Percentiles rank a stretch among this genome's conserved stretches.
Conservation (phyloP, 352 stramenopile species). For the Phytophthora capsici region DNA sequence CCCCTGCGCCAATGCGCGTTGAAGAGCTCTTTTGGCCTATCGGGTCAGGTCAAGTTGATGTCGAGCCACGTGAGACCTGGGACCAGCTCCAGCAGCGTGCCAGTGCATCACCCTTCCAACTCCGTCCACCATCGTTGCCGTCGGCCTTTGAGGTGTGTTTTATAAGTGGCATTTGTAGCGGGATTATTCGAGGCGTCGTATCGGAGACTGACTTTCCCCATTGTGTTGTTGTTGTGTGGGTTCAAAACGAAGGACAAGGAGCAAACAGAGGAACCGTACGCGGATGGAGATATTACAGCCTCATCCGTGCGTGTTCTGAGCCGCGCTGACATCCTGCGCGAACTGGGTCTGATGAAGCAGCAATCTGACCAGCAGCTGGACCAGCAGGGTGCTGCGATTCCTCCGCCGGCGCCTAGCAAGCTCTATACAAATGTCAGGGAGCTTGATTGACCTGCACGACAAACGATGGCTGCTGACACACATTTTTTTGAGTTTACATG, state of each 20-base stretch:
- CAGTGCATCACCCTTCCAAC: constrained; percentile 46
- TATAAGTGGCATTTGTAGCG: constrained; percentile 2
- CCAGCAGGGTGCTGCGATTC: constrained; percentile 1
- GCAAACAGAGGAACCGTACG: background rate
- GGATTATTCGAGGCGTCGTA: no score
- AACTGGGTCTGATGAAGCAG: constrained; percentile 31
- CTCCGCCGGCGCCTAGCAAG: constrained; percentile 1
- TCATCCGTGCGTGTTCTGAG: constrained; percentile 51
- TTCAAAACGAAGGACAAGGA: constrained; percentile 26
- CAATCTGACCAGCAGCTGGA: constrained; percentile 1
- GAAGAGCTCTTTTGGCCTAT: constrained; percentile 5
- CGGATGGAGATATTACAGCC: background rate
- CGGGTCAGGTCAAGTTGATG: constrained; percentile 1
- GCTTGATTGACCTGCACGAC: constrained; percentile 42
- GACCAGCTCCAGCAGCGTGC: constrained; percentile 65
- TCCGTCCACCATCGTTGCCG: constrained; percentile 56
- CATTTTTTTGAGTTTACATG: background rate
- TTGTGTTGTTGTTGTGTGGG: constrained; percentile 32
- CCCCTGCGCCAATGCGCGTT: constrained; percentile 11
- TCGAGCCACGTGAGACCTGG: constrained; percentile 67
- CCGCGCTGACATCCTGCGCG: constrained; percentile 59
- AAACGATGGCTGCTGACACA: constrained; percentile 18
- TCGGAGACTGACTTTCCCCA: constrained; percentile 16
- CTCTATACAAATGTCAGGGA: constrained; percentile 46
- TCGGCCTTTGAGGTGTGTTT: constrained; percentile 47